Base-by-base conservation (phyloP, 805 yeast species). In the Limtongozyma cylindracea region DNA sequence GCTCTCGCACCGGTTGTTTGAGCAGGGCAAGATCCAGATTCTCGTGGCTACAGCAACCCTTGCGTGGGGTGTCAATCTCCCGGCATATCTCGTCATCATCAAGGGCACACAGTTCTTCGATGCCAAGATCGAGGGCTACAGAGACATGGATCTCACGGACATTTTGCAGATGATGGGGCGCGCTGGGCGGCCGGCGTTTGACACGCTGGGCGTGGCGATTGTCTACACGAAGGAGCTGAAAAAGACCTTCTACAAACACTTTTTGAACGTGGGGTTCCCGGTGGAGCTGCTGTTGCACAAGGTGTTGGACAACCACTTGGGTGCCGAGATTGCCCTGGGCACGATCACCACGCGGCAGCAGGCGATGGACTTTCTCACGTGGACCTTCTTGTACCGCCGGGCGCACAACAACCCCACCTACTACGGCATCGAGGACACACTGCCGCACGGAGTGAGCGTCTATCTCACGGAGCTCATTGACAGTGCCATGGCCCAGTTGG, bases 141-240 rank as follows among this genome's bases (percentile, higher is more conserved):
- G 61, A 31, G 84, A 72, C 34, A 73, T 72, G 84, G 84, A 72
- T 35, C 52, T 72, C 33, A 73, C 84, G 0, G 88, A 72, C 42
- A 71, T 73, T 23, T 42, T 72, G 25, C 88, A 70, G 39, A 71
- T 70, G 80, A 69, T 70, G 78, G 84, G 84, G 18, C 49, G 84
- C 38, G 84, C 84, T 0, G 84, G 84, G 21, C 59, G 84, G 29
- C 84, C 84, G 1, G 76, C 77, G 1, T 73, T 52, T 35, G 84
- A 73, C 44, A 68, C 74, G 8, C 62, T 68, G 29, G 25, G 35
- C 31, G 6, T 26, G 3, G 63, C 38, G 1, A 64, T 72, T 24
- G 76, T 72, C 2, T 71, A 58, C 37, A 73, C 88, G 7, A 69
- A 68, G 35, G 80, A 72, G 29, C 53, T 70, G 6, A 72, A 73